phyloP scores from a whole-genome alignment of 1,139 yeast genomes.

The Wickerhamomyces sp. region DNA sequence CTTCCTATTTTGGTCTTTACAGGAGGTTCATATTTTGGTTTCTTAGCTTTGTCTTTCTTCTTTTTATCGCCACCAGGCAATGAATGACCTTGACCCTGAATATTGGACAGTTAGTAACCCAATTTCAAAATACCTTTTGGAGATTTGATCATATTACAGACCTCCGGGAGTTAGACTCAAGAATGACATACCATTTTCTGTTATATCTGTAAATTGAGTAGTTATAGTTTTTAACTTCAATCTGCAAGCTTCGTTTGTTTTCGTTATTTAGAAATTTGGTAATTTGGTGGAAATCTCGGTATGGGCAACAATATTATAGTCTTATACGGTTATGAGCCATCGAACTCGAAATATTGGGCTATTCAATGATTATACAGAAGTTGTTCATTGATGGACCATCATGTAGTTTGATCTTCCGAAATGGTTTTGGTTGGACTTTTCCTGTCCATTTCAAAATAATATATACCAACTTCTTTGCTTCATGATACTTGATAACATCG shows the following conservation, averaged over 20 bases:
- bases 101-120: conserved; percentile 5
- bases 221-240: background rate
- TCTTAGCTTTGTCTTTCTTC: conserved; percentile 69
- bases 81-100: conserved; percentile 76
- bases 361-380: conserved; percentile 41
- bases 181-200: background rate
- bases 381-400: conserved; percentile 58
- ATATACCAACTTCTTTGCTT: conserved; percentile 74
- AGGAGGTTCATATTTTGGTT: conserved; percentile 97
- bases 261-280: background rate
- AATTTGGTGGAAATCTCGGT: background rate
- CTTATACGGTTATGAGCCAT: too few species aligned
- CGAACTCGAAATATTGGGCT: background rate
- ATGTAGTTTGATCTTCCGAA: conserved; percentile 43
- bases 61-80: conserved; percentile 68
- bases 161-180: too few species aligned
- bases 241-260: background rate
- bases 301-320: too few species aligned
- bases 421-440: conserved; percentile 9
- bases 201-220: background rate
- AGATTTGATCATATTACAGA: too few species aligned
- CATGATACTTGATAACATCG: conserved; percentile 38
- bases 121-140: too few species aligned
- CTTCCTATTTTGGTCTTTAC: conserved; percentile 91
- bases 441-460: conserved; percentile 59